phyloP scores from a whole-genome alignment of 768 basidiomycete species.

The Cyclocybe aegerita region DNA sequence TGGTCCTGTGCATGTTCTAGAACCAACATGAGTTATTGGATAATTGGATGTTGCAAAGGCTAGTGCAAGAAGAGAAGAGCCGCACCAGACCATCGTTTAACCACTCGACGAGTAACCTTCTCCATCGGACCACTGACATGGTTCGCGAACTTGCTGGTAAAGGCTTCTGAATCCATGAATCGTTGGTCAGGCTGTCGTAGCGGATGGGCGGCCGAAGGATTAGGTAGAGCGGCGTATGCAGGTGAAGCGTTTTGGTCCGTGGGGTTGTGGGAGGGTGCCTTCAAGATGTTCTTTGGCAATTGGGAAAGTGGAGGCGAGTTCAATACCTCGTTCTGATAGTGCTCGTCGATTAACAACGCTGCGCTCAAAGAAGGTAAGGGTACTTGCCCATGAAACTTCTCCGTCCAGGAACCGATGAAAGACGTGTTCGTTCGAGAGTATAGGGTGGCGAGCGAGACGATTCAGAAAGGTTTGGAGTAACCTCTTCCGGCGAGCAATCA shows the following conservation, averaged over 20 bases:
- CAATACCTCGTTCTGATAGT: conserved; percentile 77
- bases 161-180: conserved; percentile 93
- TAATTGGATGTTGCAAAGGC: background rate
- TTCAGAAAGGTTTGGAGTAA: conserved; percentile 97
- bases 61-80: conserved; percentile 8
- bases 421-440: conserved; percentile 92
- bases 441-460: conserved; percentile 87
- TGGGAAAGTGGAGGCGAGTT: conserved; percentile 90
- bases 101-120: conserved; percentile 87
- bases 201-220: conserved; percentile 85
- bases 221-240: conserved; percentile 84
- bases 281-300: conserved; percentile 93
- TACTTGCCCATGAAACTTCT: conserved; percentile 87
- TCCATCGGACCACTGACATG: conserved; percentile 94
- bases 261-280: conserved; percentile 93
- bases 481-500: conserved; percentile 90
- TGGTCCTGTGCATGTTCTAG: conserved; percentile 84
- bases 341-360: background rate
- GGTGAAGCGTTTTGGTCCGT: conserved; percentile 72
- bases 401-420: conserved; percentile 96
- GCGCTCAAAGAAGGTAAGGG: background rate
- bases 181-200: conserved; percentile 92
- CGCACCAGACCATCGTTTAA: conserved; percentile 94
- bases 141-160: conserved; percentile 92
- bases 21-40: conserved; percentile 3